Base-by-base conservation (phyloP, 805 yeast genomes). In the Cyberlindnera mississippiensis region DNA sequence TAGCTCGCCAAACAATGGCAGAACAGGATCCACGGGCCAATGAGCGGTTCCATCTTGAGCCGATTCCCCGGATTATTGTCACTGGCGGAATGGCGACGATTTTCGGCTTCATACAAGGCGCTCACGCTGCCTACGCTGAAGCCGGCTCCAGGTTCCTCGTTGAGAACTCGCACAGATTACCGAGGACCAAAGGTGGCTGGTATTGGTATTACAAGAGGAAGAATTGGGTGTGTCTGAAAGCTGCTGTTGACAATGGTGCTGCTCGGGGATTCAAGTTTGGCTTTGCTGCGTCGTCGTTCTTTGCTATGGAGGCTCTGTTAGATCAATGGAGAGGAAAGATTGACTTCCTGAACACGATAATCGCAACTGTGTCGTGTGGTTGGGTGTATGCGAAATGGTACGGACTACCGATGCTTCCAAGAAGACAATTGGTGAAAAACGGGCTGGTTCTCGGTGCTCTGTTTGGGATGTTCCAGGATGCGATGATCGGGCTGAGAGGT, bases 121-220 rank as follows among this genome's bases (percentile, higher is more conserved):
- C 81, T 53, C 71, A 74, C 40, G 63, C 69, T 13, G 91, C 91
- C 4, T 76, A 76, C 52, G 69, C 70, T 40, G 48, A 58, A 2
- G 67, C 85, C 1, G 75, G 84, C 1, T 62, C 80, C 33, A 70
- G 78, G 33, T 87, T 75, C 52, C 66, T 87, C 35, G 88, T 90
- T 2, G 86, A 85, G 51, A 87, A 87, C 55, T 83, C 93, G 12
- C 96, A 87, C 57, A 60, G 96, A 39, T 64, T 88, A 43, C 96
- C 96, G 7, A 70, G 62, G 17, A 78, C 82, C 0, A 82, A 78
- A 40, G 89, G 87, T 16, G 93, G 91, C 0, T 87, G 96, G 96
- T 87, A 83, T 56, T 83, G 82, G 58, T 87, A 87, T 62, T 93
- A 87, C 62, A 86, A 84, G 62, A 72, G 87, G 48, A 87, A 85